Conservation (phyloP, 768 basidiomycete species). For the Mycena amicta region DNA sequence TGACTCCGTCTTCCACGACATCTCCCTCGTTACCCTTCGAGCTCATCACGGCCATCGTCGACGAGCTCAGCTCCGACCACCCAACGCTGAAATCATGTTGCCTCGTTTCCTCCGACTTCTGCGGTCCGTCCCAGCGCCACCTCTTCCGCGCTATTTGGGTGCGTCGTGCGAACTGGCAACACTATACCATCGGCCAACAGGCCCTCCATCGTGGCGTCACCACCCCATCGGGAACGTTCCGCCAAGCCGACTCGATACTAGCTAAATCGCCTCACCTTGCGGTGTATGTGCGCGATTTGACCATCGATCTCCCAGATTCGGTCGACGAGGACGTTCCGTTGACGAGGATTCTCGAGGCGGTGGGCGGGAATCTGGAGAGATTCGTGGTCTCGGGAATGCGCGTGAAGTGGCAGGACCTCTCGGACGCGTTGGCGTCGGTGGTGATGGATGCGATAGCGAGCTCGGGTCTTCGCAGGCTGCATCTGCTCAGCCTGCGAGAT, state of each 20-base stretch:
- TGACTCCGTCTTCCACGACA: background rate
- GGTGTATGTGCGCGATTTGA: constrained; percentile 9
- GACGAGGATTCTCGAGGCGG: background rate
- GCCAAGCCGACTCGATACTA: background rate
- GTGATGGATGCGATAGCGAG: constrained; percentile 5
- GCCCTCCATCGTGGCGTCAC: constrained; percentile 3
- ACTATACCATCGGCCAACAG: constrained; percentile 1
- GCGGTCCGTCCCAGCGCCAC: constrained; percentile 11
- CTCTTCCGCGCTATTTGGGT: constrained; percentile 14
- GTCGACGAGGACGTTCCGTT: constrained; percentile 13
- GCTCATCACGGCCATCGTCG: constrained; percentile 16
- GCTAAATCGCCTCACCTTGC: constrained; percentile 13
- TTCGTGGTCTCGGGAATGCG: constrained; percentile 11
- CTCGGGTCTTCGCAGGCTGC: constrained; percentile 1
- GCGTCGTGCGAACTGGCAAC: constrained; percentile 9
- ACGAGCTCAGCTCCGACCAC: constrained; percentile 17
- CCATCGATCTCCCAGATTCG: constrained; percentile 15
- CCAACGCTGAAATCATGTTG: constrained; percentile 11
- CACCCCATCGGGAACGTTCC: constrained; percentile 9
- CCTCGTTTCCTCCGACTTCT: constrained; percentile 2
- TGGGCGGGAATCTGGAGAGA: constrained; percentile 8
- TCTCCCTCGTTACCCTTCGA: constrained; percentile 13
- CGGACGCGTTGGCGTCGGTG: background rate
- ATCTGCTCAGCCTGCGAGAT: constrained; percentile 6
- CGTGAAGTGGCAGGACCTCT: constrained; percentile 9